Evolutionary conservation across 495 filamentous ascomycete genomes (phyloP).

Genomic region (Sordaria brevicollis): DNA sequence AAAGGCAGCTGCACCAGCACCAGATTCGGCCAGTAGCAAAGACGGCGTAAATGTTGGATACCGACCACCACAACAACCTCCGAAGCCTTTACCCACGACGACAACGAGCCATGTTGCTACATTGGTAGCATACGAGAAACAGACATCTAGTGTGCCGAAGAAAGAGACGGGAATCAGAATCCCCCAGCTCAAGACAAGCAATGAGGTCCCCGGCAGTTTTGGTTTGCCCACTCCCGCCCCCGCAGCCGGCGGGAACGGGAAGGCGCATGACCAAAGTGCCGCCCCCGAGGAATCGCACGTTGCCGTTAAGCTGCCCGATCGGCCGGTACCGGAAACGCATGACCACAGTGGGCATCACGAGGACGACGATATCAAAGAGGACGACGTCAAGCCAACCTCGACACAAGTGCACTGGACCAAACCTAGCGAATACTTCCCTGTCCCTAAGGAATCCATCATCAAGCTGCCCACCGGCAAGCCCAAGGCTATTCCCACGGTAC

Average conservation of each 20-base stretch:
- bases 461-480: constrained; percentile 61
- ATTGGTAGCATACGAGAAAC: background rate
- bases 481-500: constrained; percentile 63
- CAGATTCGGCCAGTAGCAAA: background rate
- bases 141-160: constrained; percentile 5
- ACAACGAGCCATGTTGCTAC: background rate
- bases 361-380: constrained; percentile 7
- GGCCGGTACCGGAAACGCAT: background rate
- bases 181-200: constrained; percentile 27
- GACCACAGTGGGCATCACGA: constrained; percentile 2
- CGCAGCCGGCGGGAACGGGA: background rate
- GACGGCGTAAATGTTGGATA: background rate
- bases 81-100: background rate
- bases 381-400: constrained; percentile 9
- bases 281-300: background rate
- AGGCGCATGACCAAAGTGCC: background rate
- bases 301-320: constrained; percentile 2
- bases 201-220: constrained; percentile 15
- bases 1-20: background rate
- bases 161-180: constrained; percentile 19
- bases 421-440: constrained; percentile 61
- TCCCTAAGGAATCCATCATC: constrained; percentile 59
- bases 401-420: constrained; percentile 58
- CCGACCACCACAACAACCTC: background rate
- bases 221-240: constrained; percentile 14